These are phyloP conservation scores for Calonectria pteridis DNA, from an alignment of 2,329 filamentous ascomycete species.

Conservation along the genomic window DNA sequence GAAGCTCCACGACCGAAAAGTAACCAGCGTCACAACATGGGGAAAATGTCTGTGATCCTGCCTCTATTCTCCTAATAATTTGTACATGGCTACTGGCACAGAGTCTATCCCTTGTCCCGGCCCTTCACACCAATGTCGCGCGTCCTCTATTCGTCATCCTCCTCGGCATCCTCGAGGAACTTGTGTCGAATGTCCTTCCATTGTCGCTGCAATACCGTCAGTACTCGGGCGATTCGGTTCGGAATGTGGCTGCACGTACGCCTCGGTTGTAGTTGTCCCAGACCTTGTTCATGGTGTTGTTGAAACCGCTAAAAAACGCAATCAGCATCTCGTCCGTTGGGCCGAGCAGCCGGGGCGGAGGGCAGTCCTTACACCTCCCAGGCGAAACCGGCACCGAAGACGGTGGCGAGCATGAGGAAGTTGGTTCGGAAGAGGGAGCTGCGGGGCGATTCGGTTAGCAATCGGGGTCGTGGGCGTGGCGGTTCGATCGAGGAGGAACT, in stretches of 20 bases:
- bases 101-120: slow-evolving; percentile 37
- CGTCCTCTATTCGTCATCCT: slow-evolving; percentile 50
- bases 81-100: slow-evolving; percentile 50
- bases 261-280: slow-evolving; percentile 95
- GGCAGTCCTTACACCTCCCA: slow-evolving; percentile 85
- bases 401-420: slow-evolving; percentile 85
- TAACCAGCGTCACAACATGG: slow-evolving; percentile 19
- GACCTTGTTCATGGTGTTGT: slow-evolving; percentile 83
- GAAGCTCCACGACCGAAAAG: not conserved
- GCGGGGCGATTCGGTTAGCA: slow-evolving; percentile 45
- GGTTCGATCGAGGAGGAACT: slow-evolving; percentile 45
- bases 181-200: slow-evolving; percentile 98
- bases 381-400: slow-evolving; percentile 89
- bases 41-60: slow-evolving; percentile 39
- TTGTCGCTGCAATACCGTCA: slow-evolving; percentile 78
- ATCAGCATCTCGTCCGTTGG: slow-evolving; percentile 47
- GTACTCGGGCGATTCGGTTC: slow-evolving; percentile 28
- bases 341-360: slow-evolving; percentile 24
- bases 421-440: slow-evolving; percentile 91
- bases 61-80: slow-evolving; percentile 48
- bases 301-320: slow-evolving; percentile 75
- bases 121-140: slow-evolving; percentile 33
- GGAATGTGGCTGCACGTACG: slow-evolving; percentile 68
- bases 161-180: slow-evolving; percentile 81
- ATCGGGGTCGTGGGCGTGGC: slow-evolving; percentile 28